Percentiles rank a stretch among this genome's conserved stretches.
These are phyloP conservation scores for Sedum album DNA, from an alignment of 164 flowering plant genomes.

Conservation along the genomic window DNA sequence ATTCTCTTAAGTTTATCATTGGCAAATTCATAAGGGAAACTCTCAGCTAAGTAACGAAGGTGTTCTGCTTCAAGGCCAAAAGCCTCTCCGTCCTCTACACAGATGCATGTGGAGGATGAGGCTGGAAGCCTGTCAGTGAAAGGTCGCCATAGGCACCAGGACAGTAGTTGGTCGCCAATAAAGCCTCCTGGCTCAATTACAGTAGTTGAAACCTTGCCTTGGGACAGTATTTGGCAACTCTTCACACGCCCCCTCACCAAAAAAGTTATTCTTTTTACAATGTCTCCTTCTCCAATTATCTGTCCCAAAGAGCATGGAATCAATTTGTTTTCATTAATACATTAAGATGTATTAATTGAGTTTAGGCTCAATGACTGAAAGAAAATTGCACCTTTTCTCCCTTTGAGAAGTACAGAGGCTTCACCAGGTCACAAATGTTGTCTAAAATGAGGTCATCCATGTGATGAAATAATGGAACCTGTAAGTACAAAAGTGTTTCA, in stretches of 20 bases:
- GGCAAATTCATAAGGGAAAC: slow-evolving; percentile 80
- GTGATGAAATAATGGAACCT: slow-evolving; percentile 82
- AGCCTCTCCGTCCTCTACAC: slow-evolving; percentile 71
- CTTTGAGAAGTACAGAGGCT: slow-evolving; percentile 67
- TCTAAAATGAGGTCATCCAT: slow-evolving; percentile 90
- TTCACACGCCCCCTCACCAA: slow-evolving; percentile 58
- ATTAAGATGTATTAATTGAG: neutral
- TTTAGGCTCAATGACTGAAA: neutral
- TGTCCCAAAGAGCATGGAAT: slow-evolving; percentile 16
- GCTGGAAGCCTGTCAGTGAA: slow-evolving; percentile 75
- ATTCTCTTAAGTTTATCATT: slow-evolving; percentile 74
- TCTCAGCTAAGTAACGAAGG: slow-evolving; percentile 71
- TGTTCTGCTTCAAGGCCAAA: slow-evolving; percentile 63
- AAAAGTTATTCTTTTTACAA: slow-evolving; percentile 77
- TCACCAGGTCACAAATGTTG: slow-evolving; percentile 83
- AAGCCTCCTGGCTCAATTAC: slow-evolving; percentile 72
- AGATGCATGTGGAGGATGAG: slow-evolving; percentile 71
- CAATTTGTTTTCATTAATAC: neutral
- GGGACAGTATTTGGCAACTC: slow-evolving; percentile 63
- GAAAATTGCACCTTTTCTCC: slow-evolving; percentile 62
- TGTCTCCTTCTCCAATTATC: slow-evolving; percentile 90
- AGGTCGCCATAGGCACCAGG: slow-evolving; percentile 93
- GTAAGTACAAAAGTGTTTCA: neutral
- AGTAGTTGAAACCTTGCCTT: slow-evolving; percentile 67
- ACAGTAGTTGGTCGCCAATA: slow-evolving; percentile 86